Evolutionary conservation across 371 early-diverging fungal genomes (phyloP).

Genomic region (Mucor lusitanicus): DNA sequence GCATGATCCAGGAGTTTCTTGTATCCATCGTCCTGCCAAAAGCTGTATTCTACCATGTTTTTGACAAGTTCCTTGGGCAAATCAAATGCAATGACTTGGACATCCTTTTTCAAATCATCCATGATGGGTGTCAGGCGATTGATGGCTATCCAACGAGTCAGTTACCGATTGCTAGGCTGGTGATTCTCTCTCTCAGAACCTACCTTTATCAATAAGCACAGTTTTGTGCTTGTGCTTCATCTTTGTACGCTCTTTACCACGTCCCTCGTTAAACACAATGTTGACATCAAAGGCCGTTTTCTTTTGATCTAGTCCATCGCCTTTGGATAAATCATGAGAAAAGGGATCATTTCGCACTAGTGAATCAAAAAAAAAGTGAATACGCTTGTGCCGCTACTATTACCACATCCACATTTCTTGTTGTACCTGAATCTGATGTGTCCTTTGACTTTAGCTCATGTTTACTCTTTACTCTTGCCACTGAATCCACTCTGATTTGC

Average conservation of each 20-base stretch:
- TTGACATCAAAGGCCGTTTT: conserved; percentile 46
- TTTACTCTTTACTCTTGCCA: conserved; percentile 52
- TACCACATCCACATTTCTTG: too few relatives aligned
- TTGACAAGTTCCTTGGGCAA: conserved; percentile 61
- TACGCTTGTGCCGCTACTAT: not conserved
- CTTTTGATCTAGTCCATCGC: conserved; percentile 34
- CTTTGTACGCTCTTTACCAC: conserved; percentile 50
- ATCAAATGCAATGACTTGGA: conserved; percentile 75
- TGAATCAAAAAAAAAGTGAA: not conserved
- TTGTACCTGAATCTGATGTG: conserved; percentile 41
- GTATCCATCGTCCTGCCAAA: conserved; percentile 67
- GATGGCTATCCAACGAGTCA: conserved; percentile 44
- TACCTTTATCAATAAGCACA: conserved; percentile 71
- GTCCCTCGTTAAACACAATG: conserved; percentile 42
- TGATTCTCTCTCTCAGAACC: too few relatives aligned
- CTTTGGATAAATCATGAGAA: conserved; percentile 38
- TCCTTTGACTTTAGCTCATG: conserved; percentile 59
- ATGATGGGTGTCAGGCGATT: conserved; percentile 57
- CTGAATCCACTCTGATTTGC: conserved; percentile 59
- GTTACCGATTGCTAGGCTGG: too few relatives aligned
- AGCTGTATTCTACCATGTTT: conserved; percentile 56
- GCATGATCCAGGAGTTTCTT: conserved; percentile 46
- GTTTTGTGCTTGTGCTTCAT: conserved; percentile 75
- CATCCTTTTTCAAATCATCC: conserved; percentile 53
- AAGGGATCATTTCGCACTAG: conserved; percentile 32